phyloP scores from a whole-genome alignment of 2,329 filamentous ascomycete species.

The Scytalidium lignicola region DNA sequence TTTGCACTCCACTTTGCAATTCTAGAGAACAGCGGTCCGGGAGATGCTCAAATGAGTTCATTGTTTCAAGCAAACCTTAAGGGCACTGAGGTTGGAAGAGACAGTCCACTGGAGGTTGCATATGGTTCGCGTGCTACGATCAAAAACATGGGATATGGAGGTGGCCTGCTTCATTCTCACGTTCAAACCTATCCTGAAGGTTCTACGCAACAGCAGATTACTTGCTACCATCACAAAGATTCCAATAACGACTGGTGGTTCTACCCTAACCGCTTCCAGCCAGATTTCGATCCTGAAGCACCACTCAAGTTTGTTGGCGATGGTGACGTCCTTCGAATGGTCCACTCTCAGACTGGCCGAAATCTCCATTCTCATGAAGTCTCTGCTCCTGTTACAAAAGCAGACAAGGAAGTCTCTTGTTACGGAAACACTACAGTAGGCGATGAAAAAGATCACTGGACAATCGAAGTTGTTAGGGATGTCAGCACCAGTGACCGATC shows the following conservation, averaged over 20 bases:
- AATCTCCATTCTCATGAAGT: conserved; percentile 96
- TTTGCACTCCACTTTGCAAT: conserved; percentile 95
- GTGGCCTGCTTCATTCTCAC: conserved; percentile 92
- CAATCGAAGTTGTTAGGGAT: conserved; percentile 85
- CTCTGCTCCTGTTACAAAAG: conserved; percentile 81
- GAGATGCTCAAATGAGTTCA: conserved; percentile 99
- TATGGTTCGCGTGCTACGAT: conserved; percentile 84
- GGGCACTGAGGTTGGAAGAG: conserved; percentile 88
- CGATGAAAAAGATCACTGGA: conserved; percentile 97
- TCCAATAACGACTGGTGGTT: conserved; percentile 99
- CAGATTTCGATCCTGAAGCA: conserved; percentile 66
- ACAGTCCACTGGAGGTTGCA: conserved; percentile 89
- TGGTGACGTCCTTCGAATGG: conserved; percentile 73
- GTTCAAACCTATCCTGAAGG: conserved; percentile 94
- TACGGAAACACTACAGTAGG: conserved; percentile 95
- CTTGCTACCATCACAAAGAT: conserved; percentile 99
- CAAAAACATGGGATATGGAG: conserved; percentile 99
- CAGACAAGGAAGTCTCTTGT: conserved; percentile 86
- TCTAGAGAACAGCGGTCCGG: conserved; percentile 87
- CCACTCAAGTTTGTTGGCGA: conserved; percentile 72
- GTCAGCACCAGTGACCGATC: conserved; percentile 72
- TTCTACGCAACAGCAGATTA: conserved; percentile 91
- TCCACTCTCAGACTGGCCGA: conserved; percentile 92
- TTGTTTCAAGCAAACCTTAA: conserved; percentile 96
- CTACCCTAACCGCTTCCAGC: conserved; percentile 81